phyloP scores from a whole-genome alignment of 352 stramenopile species.

The Peronospora farinosa region DNA sequence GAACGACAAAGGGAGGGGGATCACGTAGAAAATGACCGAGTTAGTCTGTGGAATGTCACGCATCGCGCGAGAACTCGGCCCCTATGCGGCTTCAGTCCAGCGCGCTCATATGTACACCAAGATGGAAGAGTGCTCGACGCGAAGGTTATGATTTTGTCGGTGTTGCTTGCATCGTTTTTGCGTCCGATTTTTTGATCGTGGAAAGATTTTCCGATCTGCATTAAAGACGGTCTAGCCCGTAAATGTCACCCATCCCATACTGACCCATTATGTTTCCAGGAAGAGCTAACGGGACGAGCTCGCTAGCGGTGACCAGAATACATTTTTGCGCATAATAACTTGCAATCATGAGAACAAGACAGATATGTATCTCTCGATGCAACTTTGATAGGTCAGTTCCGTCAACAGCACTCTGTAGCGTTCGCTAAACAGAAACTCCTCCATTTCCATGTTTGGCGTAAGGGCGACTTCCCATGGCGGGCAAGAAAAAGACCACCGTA shows the following conservation, averaged over 20 bases:
- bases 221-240: conserved; percentile 11
- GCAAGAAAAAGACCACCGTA: conserved; percentile 11
- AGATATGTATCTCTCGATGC: conserved; percentile 1
- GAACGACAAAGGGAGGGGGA: conserved; percentile 32
- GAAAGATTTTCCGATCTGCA: conserved; percentile 17
- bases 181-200: not conserved
- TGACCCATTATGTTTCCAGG: conserved; percentile 24
- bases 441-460: conserved; percentile 18
- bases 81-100: not conserved
- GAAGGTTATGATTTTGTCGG: conserved; percentile 17
- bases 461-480: conserved; percentile 4
- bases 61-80: conserved; percentile 10
- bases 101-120: conserved; percentile 4
- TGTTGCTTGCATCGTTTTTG: not conserved
- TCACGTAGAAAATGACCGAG: conserved; percentile 25
- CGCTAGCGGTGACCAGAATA: conserved; percentile 1
- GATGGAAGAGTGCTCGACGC: conserved; percentile 8
- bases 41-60: conserved; percentile 31
- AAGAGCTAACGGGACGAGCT: not conserved
- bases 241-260: conserved; percentile 24
- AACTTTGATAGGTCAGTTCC: conserved; percentile 7
- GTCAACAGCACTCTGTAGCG: not conserved
- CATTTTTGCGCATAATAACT: not conserved
- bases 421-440: conserved; percentile 6
- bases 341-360: conserved; percentile 1